Percentiles rank a stretch among this genome's conserved stretches.
These are phyloP conservation scores for Erodium moschatum DNA, from an alignment of 441 rosid genomes.

Conservation along the genomic window DNA sequence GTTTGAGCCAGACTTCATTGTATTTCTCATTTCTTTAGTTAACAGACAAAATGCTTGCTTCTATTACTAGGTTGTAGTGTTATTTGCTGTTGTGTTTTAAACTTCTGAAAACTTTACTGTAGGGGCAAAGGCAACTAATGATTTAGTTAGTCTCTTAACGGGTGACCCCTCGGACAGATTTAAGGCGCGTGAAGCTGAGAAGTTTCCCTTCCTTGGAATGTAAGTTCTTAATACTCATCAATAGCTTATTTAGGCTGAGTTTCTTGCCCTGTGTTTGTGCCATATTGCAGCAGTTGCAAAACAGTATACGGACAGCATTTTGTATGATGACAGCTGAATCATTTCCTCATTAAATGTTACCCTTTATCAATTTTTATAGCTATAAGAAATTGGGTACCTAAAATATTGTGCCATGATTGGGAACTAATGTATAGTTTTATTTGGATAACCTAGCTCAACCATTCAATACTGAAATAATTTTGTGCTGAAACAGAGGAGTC, in stretches of 20 bases:
- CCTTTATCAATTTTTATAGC: neutral
- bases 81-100: constrained; percentile 8
- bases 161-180: constrained; percentile 64
- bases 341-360: constrained; percentile 7
- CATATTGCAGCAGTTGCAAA: neutral
- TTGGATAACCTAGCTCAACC: constrained; percentile 11
- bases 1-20: neutral
- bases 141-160: constrained; percentile 32
- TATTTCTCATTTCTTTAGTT: neutral
- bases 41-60: neutral
- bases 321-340: constrained; percentile 7
- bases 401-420: neutral
- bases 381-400: neutral
- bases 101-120: constrained; percentile 24
- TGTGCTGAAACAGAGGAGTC: constrained; percentile 41
- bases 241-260: neutral
- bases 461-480: constrained; percentile 19
- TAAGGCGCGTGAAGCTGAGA: constrained; percentile 63
- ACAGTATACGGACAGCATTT: neutral
- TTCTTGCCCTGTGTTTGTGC: neutral
- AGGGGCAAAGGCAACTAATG: constrained; percentile 41
- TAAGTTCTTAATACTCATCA: constrained; percentile 37
- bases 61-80: neutral
- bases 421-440: neutral
- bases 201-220: constrained; percentile 66